Conservation (phyloP, 345 rosid species). For the Populus euphratica region DNA sequence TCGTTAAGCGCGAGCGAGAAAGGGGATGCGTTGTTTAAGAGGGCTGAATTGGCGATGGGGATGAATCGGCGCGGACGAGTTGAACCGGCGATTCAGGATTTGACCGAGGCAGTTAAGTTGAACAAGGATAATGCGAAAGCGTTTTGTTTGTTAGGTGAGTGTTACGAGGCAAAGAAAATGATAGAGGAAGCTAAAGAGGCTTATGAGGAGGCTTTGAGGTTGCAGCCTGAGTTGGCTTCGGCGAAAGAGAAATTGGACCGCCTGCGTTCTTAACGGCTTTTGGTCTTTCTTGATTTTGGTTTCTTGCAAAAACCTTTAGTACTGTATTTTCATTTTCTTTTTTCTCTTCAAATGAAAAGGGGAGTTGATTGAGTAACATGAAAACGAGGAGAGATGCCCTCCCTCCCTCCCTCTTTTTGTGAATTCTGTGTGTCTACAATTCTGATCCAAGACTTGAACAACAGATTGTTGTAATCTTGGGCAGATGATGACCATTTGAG, state of each 20-base stretch:
- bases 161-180: conserved; percentile 53
- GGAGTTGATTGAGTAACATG: too few species aligned
- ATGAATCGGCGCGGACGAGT: conserved; percentile 31
- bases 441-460: too few species aligned
- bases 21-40: conserved; percentile 57
- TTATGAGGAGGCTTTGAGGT: conserved; percentile 42
- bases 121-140: conserved; percentile 33
- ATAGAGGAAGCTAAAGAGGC: conserved; percentile 42
- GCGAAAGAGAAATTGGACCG: conserved; percentile 43
- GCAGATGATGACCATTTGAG: too few species aligned
- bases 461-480: too few species aligned
- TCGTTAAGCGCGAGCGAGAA: conserved; percentile 43
- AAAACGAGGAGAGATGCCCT: too few species aligned
- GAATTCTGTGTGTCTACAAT: too few species aligned
- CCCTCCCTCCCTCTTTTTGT: too few species aligned
- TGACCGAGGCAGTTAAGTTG: conserved; percentile 39
- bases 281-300: background rate
- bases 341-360: too few species aligned
- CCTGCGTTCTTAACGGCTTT: conserved; percentile 12
- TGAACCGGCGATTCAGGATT: conserved; percentile 47
- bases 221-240: conserved; percentile 27
- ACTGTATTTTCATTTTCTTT: background rate
- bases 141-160: conserved; percentile 47
- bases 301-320: too few species aligned
- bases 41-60: conserved; percentile 53